phyloP scores from a whole-genome alignment of 2,329 filamentous ascomycete genomes.

The Raffaelea arxii region DNA sequence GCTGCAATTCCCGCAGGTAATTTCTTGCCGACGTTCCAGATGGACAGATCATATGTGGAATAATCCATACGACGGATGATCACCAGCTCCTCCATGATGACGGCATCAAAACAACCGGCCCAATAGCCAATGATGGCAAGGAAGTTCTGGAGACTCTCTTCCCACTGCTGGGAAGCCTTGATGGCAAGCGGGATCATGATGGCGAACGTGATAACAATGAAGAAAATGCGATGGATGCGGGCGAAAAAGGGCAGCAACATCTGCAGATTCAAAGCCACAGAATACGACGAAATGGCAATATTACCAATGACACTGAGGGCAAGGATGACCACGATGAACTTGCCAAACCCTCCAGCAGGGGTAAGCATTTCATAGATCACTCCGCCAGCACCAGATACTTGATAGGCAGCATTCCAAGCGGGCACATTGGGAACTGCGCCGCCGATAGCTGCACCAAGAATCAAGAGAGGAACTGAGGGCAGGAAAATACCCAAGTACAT shows the following conservation, averaged over 20 bases:
- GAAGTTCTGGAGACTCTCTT: slow-evolving; percentile 47
- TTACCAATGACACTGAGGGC: slow-evolving; percentile 36
- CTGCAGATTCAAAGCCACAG: slow-evolving; percentile 33
- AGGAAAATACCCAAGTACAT: slow-evolving; percentile 42
- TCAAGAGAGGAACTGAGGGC: slow-evolving; percentile 39
- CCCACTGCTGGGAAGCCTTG: slow-evolving; percentile 45
- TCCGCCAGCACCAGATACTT: slow-evolving; percentile 31
- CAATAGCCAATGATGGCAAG: slow-evolving; percentile 49
- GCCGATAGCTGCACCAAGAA: slow-evolving; percentile 39
- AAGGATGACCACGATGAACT: slow-evolving; percentile 35
- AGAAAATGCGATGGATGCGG: slow-evolving; percentile 46
- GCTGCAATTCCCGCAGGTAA: slow-evolving; percentile 39
- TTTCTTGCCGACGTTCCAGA: slow-evolving; percentile 35
- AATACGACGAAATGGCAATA: slow-evolving; percentile 27
- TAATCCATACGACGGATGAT: slow-evolving; percentile 36
- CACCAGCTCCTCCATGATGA: slow-evolving; percentile 37
- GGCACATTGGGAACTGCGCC: slow-evolving; percentile 35
- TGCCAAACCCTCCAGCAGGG: slow-evolving; percentile 35
- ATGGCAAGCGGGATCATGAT: slow-evolving; percentile 51
- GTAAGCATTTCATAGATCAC: slow-evolving; percentile 36
- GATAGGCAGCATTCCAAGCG: slow-evolving; percentile 31
- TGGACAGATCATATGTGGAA: slow-evolving; percentile 32
- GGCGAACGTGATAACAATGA: slow-evolving; percentile 45
- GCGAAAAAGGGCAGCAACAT: slow-evolving; percentile 47
- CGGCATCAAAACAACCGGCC: slow-evolving; percentile 44